These are phyloP conservation scores for Besnoitia besnoiti DNA, from an alignment of 169 alveolate species.

Conservation along the genomic window DNA sequence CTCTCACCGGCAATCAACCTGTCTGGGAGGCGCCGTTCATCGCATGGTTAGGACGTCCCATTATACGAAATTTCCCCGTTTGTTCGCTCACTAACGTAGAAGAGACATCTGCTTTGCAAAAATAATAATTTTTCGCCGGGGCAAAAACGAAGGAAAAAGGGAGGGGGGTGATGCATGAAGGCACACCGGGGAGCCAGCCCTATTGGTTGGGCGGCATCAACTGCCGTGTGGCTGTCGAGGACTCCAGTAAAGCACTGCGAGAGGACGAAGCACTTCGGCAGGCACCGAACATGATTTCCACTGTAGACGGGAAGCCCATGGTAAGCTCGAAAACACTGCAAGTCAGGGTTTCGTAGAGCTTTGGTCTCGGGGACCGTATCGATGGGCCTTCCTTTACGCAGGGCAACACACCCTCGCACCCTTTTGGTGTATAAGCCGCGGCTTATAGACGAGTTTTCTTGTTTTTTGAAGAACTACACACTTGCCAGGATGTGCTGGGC, in stretches of 20 bases:
- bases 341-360: not conserved
- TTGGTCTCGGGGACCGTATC: not conserved
- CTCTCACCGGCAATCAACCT: not conserved
- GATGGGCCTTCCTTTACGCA: not conserved
- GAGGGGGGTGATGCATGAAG: not conserved
- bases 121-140: not conserved
- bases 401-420: not conserved
- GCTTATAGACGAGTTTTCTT: not conserved
- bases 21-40: not conserved
- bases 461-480: too few species aligned
- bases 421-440: not conserved
- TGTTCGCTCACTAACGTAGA: not conserved
- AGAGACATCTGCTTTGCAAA: not conserved
- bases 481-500: too few species aligned
- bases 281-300: not conserved
- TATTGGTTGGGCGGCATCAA: not conserved
- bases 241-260: not conserved
- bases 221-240: not conserved
- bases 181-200: slow-evolving; percentile 7
- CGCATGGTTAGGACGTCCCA: not conserved
- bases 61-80: not conserved
- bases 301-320: not conserved
- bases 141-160: not conserved
- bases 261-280: not conserved
- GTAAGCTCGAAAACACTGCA: not conserved